A percentile compares a stretch with the other conserved stretches of the same genome.
Conservation (phyloP, 768 basidiomycete genomes). For the Kondoa subrosea region DNA sequence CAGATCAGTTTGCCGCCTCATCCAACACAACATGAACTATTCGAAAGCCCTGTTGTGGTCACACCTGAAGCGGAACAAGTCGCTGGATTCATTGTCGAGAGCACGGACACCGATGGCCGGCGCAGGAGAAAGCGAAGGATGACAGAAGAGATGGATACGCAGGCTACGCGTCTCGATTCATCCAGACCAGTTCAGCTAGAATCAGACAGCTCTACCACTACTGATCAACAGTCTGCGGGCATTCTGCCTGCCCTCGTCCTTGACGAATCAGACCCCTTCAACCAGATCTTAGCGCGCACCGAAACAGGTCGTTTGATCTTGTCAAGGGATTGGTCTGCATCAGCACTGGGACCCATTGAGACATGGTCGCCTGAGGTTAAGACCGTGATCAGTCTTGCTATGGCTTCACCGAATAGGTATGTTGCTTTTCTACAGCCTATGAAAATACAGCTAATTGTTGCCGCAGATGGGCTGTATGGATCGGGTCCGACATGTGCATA, state of each 20-base stretch:
- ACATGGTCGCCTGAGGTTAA: slow-evolving; percentile 15
- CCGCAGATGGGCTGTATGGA: slow-evolving; percentile 14
- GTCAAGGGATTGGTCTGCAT: background rate
- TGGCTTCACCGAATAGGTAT: slow-evolving; percentile 19
- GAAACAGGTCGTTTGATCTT: background rate
- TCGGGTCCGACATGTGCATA: slow-evolving; percentile 10
- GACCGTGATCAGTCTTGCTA: slow-evolving; percentile 15
- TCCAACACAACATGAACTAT: no score
- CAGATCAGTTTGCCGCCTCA: no score
- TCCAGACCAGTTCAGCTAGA: background rate
- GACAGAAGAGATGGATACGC: background rate
- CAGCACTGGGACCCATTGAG: slow-evolving; percentile 11
- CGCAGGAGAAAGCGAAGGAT: background rate
- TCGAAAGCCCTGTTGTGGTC: background rate
- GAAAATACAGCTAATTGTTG: no score
- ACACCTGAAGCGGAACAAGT: background rate
- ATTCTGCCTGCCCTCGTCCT: no score
- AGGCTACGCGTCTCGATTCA: background rate
- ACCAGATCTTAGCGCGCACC: background rate
- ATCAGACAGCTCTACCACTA: background rate
- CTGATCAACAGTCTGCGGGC: no score
- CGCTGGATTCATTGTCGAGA: background rate
- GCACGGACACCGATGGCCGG: no score
- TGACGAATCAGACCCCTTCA: background rate
- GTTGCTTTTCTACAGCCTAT: no score